These are phyloP conservation scores for Trifolium fragiferum DNA, from an alignment of 306 rosid species.

Conservation along the genomic window DNA sequence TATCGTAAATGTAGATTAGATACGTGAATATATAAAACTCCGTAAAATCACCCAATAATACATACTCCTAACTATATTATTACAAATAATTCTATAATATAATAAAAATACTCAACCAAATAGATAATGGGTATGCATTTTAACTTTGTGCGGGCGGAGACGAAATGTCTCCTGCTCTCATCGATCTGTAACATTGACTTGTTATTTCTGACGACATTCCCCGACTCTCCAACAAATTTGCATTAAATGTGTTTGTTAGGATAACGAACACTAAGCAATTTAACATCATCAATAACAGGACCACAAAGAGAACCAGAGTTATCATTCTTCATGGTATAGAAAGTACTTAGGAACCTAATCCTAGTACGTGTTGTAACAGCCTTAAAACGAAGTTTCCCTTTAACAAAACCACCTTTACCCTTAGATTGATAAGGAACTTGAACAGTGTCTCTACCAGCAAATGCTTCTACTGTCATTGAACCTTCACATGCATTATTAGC, in stretches of 20 bases:
- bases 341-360: slow-evolving; percentile 64
- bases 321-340: slow-evolving; percentile 69
- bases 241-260: slow-evolving; percentile 30
- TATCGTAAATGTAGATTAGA: slow-evolving; percentile 3
- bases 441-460: slow-evolving; percentile 54
- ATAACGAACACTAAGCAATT: slow-evolving; percentile 61
- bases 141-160: background rate
- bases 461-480: slow-evolving; percentile 65
- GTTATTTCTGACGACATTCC: too few species aligned
- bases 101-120: background rate
- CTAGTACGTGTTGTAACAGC: slow-evolving; percentile 60
- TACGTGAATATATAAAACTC: slow-evolving; percentile 15
- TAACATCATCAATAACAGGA: slow-evolving; percentile 77
- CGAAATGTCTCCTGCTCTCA: too few species aligned
- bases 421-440: slow-evolving; percentile 61
- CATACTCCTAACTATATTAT: slow-evolving; percentile 26
- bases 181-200: too few species aligned
- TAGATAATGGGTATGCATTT: background rate
- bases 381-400: slow-evolving; percentile 56
- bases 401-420: slow-evolving; percentile 68
- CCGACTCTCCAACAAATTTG: background rate
- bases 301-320: slow-evolving; percentile 80
- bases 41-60: slow-evolving; percentile 22
- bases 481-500: slow-evolving; percentile 73
- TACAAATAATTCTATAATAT: slow-evolving; percentile 36